phyloP scores from a whole-genome alignment of 2,329 filamentous ascomycete genomes.

The Colletotrichum paranaense region DNA sequence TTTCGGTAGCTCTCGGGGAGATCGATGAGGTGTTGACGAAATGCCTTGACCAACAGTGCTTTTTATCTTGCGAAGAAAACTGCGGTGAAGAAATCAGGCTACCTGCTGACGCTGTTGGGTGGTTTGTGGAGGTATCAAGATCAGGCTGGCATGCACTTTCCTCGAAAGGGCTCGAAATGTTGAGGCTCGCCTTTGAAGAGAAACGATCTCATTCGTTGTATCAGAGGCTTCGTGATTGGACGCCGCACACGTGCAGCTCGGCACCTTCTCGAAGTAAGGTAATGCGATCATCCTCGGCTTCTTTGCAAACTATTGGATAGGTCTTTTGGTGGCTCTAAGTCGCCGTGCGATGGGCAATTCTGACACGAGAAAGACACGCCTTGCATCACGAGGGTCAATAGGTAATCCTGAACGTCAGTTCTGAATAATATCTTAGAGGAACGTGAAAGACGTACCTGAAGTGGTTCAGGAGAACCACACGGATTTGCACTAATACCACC shows the following conservation, averaged over 20 bases:
- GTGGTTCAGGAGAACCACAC: too few species aligned
- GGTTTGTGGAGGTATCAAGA: not conserved
- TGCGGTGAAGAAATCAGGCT: not conserved
- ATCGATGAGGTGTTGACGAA: not conserved
- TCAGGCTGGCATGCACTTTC: not conserved
- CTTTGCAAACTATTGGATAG: not conserved
- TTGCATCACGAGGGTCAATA: not conserved
- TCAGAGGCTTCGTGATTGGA: not conserved
- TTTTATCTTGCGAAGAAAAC: not conserved
- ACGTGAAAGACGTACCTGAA: too few species aligned
- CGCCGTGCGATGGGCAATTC: not conserved
- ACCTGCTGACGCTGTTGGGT: not conserved
- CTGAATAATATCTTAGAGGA: fast-evolving
- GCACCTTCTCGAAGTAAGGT: too few species aligned
- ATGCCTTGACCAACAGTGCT: fast-evolving
- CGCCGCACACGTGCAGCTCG: too few species aligned
- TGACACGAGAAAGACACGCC: too few species aligned
- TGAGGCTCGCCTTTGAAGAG: not conserved
- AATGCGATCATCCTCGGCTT: too few species aligned
- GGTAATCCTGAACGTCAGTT: fast-evolving
- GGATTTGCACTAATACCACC: too few species aligned
- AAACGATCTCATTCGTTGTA: not conserved
- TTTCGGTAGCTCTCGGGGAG: fast-evolving
- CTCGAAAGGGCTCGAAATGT: not conserved
- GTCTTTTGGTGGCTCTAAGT: not conserved